phyloP scores from a whole-genome alignment of 371 early-diverging fungal genomes.

The Mortierella sp. region DNA sequence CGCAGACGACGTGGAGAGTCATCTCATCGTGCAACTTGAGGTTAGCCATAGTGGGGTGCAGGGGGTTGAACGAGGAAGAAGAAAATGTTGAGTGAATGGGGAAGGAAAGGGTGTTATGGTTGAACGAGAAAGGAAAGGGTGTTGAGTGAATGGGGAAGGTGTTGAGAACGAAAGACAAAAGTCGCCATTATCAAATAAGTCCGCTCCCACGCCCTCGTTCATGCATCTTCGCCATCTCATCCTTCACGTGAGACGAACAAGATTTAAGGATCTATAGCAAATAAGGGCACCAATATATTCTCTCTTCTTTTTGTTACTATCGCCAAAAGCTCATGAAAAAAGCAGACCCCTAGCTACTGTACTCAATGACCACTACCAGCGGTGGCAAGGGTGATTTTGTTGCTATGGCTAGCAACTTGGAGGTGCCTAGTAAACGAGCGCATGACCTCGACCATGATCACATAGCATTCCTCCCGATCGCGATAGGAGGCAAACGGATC shows the following conservation, averaged over 20 bases:
- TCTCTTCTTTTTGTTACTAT: background rate
- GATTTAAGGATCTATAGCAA: no score
- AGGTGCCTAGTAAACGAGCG: background rate
- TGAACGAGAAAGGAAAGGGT: no score
- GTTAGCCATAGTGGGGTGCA: background rate
- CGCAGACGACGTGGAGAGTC: background rate
- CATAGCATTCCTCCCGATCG: background rate
- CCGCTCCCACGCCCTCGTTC: no score
- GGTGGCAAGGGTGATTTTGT: no score
- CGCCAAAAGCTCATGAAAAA: background rate
- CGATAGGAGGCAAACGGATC: background rate
- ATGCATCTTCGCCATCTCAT: no score
- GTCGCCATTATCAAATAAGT: no score
- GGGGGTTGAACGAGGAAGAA: background rate
- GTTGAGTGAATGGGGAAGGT: no score
- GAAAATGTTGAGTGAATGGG: background rate
- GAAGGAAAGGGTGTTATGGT: no score
- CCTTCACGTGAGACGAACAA: no score
- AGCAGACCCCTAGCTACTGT: background rate
- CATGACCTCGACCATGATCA: background rate
- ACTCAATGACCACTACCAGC: background rate
- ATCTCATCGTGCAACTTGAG: background rate
- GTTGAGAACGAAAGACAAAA: no score
- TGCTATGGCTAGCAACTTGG: background rate
- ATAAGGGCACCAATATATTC: background rate